Evolutionary conservation across 176 grass and related monocot species (phyloP), one percentile per base, ranked within the genome.

Genomic region (Oryza longistaminata): DNA sequence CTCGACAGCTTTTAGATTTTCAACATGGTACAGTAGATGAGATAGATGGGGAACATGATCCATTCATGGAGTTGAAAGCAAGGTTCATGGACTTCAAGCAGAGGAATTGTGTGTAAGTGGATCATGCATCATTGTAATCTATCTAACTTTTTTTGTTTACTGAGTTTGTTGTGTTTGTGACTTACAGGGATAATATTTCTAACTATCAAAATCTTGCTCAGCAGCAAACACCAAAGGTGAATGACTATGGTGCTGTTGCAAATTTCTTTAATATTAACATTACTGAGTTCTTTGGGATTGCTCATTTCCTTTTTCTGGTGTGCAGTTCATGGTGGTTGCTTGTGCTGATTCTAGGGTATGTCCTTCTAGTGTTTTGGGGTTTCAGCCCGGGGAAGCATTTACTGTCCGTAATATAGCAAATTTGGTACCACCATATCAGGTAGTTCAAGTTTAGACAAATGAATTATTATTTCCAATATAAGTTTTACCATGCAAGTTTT

Each of bases 281-380:
- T 49, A 4, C 13, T 9, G 43, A 11, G 17, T 4, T 55, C 80
- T 14, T 64, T 75, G 26, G 13, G 21, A 79, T 86, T 87, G 16
- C n/a, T 84, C 26, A 10, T 53, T 83, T 29, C 76, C 35, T 75
- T 49, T 88, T 94, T 82, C 78, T 72, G 29, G 81, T 85, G 70
- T 88, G 83, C 91, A 99, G 96, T 99, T 92, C 86, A 92, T 94
- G 89, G 88, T 99, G 64, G 44, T 99, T 92, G 93, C 96, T 77
- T 99, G 96, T 90, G 83, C 87, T 13, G 93, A 99, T 78, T 96
- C 96, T 16, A 92, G 96, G 81, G 96, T 99, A 73, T 99, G 96
- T 66, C 91, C 96, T 68, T 83, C 88, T 4, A 81, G 80, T 69
- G 78, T 99, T 89, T 89, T 99, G 80, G 96, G 93, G 19, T 88